These are phyloP conservation scores for Chlamydomonas sphaeroides DNA, from an alignment of 139 green algal species.

Conservation along the genomic window DNA sequence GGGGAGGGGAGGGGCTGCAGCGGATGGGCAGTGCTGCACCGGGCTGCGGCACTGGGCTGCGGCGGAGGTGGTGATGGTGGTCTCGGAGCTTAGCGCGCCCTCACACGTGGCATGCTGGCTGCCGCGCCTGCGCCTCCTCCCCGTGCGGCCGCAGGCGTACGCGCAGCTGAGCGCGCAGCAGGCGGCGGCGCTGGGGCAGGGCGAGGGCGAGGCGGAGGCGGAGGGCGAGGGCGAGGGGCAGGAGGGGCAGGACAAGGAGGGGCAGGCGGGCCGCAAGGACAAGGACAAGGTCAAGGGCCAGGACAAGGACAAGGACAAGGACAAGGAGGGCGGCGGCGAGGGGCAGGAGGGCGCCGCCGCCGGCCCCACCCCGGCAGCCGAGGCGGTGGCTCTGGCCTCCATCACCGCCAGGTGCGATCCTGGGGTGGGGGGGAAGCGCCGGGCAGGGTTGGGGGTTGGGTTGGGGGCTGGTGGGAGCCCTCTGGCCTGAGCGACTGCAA, in stretches of 20 bases:
- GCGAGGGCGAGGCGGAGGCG: neutral
- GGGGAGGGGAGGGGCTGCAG: too few species aligned
- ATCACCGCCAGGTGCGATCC: slow-evolving; percentile 12
- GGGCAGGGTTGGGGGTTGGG: neutral
- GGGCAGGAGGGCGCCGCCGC: neutral
- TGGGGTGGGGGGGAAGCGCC: neutral
- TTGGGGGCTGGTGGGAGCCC: neutral
- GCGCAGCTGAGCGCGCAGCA: too few species aligned
- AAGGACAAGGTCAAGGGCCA: neutral
- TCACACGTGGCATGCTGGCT: too few species aligned
- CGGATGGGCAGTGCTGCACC: too few species aligned
- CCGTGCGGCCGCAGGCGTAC: too few species aligned
- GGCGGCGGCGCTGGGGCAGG: slow-evolving; percentile 18
- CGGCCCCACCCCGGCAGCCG: neutral
- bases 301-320: neutral
- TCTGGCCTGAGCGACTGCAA: neutral
- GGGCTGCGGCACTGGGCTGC: too few species aligned
- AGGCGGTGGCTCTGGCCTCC: slow-evolving; percentile 8
- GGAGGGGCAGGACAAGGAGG: neutral
- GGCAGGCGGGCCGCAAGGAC: neutral
- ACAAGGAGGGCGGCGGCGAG: neutral
- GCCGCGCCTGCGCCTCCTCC: too few species aligned
- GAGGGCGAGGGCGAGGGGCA: neutral
- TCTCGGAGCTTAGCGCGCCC: too few species aligned
- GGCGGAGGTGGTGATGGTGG: too few species aligned